Base-by-base conservation (phyloP, 1,284 basidiomycete genomes). In the Apiotrichum laibachii region DNA sequence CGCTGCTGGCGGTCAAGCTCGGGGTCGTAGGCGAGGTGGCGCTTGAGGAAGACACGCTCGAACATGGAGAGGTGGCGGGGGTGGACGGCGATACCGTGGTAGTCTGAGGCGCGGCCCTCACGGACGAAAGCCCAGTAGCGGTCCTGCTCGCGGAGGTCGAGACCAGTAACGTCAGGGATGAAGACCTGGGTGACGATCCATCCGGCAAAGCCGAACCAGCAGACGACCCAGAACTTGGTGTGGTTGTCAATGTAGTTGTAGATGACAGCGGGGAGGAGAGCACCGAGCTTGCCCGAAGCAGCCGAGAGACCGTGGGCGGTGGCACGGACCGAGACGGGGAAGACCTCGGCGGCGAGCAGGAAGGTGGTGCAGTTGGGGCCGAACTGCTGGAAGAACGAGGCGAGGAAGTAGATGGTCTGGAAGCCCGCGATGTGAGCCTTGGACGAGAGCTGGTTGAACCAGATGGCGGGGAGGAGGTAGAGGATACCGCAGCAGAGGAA, bases 31-130 rank as follows among this genome's bases (percentile, higher is more conserved):
- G 78, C 68, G 21, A 72, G 67, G 68, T 82, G 76, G 18, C 82
- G 72, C 72, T 82, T 82, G 61, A 82, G 74, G 18, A 83, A 76
- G 39, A 76, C 69, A 33, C 73, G 73, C 73, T 83, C 82, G 60
- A 69, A 83, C 59, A 76, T 68, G 37, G 75, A 78, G 15, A 84
- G 69, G 72, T 84, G 82, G 34, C 81, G 72, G 13, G 79, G 82
- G 75, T 83, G 80, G 46, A 84, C 74, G 34, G 82, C 82, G 56
- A 83, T 79, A 57, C 82, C 82, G 72, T 83, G 82, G 75, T 84
- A 83, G 47, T 81, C 80, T 26, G 72, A 60, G 22, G 75, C 72
- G 26, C 76, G 73, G n/a, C 82, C 82, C 47, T 75, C 68, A 18
- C 80, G 73, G 43, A 83, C 82, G 60, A 77, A 81, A 15, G 75